Base-by-base conservation (phyloP, 176 grass and related monocot species). In the Oryza australiensis region DNA sequence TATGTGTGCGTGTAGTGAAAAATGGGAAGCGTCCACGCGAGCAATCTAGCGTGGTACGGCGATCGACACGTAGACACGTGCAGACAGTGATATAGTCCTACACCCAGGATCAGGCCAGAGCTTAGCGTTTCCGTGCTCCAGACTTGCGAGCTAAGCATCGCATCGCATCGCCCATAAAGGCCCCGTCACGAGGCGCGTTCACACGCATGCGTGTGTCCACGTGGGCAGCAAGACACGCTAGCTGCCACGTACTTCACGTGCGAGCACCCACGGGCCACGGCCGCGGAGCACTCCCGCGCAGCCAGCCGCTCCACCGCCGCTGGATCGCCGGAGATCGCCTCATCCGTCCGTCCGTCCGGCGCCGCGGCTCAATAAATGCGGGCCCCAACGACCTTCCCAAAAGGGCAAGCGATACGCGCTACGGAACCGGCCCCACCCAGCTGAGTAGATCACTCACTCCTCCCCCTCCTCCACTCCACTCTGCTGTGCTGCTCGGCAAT, bases 391-490 rank as follows among this genome's bases (percentile, higher is more conserved):
- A n/a, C n/a, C n/a, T n/a, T n/a, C n/a, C n/a, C n/a, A n/a, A n/a
- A n/a, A n/a, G n/a, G n/a, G n/a, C n/a, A n/a, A n/a, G n/a, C 26
- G 48, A 33, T 18, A 33, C 59, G 23, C 26, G 80, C 80, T 33
- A 41, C 73, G 35, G 18, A 7, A 48, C 53, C 64, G 74, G 80
- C 14, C 80, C 80, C 81, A 68, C 81, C 10, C 46, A 26, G 75
- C 46, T 34, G 80, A 78, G 70, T 46, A 37, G 41, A 43, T 65
- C 51, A 23, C 11, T 34, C 35, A 12, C n/a, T 60, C 22, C 64
- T 45, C 37, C 63, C 9, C 0, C 51, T 12, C 45, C 45, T 22
- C 41, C 12, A 7, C 34, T 1, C n/a, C 75, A 14, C 28, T 12
- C 82, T 18, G 16, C 68, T 35, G 34, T 35, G 34, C 34, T 35